Evolutionary conservation across 305 asterid species (phyloP), one percentile per base, ranked within the genome.

Genomic region (Euphrasia arctica): DNA sequence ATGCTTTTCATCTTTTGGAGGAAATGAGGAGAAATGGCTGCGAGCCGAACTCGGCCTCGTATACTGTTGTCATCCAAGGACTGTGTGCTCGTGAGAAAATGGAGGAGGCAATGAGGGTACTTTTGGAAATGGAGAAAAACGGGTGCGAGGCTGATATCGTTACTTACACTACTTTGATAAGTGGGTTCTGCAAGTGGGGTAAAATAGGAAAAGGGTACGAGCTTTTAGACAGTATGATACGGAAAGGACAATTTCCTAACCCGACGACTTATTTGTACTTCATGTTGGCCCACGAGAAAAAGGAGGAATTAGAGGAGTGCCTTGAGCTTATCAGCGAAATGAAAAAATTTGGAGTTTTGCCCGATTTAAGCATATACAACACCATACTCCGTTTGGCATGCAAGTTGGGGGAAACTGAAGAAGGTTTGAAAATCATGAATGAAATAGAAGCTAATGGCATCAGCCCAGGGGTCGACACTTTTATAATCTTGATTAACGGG

Each of bases 111-210:
- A 70, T 74, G 80, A 72, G 83, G 61, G 79, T 89, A 11, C 84
- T 80, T 61, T 0, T 70, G 42, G 94, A 92, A 69, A 89, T 92
- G 96, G 91, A 87, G 73, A 68, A 62, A 63, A 73, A 59, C 56
- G 91, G 91, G 28, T 85, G 93, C 70, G 82, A 82, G 69, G 87
- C 94, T 18, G 98, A 92, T 67, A 68, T 87, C 14, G 83, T 92
- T 49, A 80, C 96, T 0, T 89, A 89, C 77, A 81, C 92, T 43
- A 83, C 96, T 63, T 75, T 92, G 75, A 87, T 92, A 59, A 85
- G 96, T 72, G 97, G 97, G 13, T 89, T 87, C 67, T 89, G 97
- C 61, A 92, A 92, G 76, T 77, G 88, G 87, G 85, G 91, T 32
- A 81, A 84, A 77, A 80, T 78, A 32, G 80, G 74, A 22, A 84